These are phyloP conservation scores for Solanum verrucosum DNA, from an alignment of 257 asterid species.

Conservation along the genomic window DNA sequence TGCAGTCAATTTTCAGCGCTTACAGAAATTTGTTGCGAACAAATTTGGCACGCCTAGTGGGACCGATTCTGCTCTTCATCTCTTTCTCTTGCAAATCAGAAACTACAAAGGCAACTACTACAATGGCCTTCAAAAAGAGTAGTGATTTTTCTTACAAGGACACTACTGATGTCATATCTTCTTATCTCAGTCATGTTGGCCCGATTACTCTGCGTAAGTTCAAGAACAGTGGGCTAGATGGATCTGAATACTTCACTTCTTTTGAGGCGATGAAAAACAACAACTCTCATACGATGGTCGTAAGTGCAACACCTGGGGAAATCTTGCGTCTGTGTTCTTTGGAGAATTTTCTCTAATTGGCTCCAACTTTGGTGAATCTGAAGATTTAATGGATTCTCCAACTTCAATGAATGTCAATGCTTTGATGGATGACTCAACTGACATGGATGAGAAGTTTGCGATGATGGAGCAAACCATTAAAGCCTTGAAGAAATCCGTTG, in stretches of 20 bases:
- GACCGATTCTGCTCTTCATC: not conserved
- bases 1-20: not conserved
- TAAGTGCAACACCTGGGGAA: not conserved
- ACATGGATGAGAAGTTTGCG: not conserved
- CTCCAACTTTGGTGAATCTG: not conserved
- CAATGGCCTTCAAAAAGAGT: not conserved
- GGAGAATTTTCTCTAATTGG: not conserved
- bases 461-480: not conserved
- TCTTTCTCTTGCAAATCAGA: not conserved
- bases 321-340: not conserved
- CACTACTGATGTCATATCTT: not conserved
- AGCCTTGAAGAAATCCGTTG: not conserved
- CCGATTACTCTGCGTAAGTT: not conserved
- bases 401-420: not conserved
- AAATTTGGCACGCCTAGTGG: not conserved
- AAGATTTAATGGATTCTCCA: not conserved
- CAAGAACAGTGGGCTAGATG: not conserved
- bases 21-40: no score
- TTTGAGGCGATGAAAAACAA: not conserved
- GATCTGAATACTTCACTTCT: not conserved
- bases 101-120: not conserved
- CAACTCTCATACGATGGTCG: not conserved
- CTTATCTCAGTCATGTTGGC: not conserved
- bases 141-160: not conserved
- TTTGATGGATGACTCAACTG: not conserved